Evolutionary conservation across 2,329 filamentous ascomycete species (phyloP).

Genomic region (Trichoderma endophyticum): DNA sequence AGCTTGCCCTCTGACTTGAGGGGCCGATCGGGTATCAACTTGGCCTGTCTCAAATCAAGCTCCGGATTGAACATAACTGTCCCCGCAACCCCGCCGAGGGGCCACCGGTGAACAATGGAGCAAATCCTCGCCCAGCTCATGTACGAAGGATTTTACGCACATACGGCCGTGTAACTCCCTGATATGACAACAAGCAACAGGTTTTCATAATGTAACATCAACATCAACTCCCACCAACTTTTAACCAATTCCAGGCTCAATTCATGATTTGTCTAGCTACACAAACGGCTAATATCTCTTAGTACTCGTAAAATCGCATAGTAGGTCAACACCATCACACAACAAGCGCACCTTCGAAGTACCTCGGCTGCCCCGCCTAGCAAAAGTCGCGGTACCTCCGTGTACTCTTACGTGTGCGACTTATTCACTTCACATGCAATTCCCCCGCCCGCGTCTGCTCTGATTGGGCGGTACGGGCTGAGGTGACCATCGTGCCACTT

Average conservation of each 20-base stretch:
- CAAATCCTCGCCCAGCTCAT: not conserved
- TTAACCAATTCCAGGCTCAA: not conserved
- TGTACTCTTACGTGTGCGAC: not conserved
- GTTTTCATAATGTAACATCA: not conserved
- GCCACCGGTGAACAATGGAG: not conserved
- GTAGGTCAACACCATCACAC: not conserved
- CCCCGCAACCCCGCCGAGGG: not conserved
- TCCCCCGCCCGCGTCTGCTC: not conserved
- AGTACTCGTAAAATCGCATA: not conserved
- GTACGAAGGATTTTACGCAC: not conserved
- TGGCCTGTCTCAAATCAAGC: not conserved
- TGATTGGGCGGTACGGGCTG: not conserved
- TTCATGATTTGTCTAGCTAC: not conserved
- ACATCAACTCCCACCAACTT: not conserved
- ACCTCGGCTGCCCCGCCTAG: not conserved
- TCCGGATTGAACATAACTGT: not conserved
- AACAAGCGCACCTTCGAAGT: not conserved
- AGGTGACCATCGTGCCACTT: conserved; percentile 11
- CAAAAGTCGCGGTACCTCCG: not conserved
- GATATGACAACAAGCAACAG: not conserved
- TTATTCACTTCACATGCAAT: not conserved
- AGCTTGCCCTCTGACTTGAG: not conserved
- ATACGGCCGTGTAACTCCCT: not conserved
- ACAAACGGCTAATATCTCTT: not conserved
- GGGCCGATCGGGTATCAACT: not conserved